phyloP scores from a whole-genome alignment of 208 protist genomes.

The Trypanosomatidae sp. region DNA sequence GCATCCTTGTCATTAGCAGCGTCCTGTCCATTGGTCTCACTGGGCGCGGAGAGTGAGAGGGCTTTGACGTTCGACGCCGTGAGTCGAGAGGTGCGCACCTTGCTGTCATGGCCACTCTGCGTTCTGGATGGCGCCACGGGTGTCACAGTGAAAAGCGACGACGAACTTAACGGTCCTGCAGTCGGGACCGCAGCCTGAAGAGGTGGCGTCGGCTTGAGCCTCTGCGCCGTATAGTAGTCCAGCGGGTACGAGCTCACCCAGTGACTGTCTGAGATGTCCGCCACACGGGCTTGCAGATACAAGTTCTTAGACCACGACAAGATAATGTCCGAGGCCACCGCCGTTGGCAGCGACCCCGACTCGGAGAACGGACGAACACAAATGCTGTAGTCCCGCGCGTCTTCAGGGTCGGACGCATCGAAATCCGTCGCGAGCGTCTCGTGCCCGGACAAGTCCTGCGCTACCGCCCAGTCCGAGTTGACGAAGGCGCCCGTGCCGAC shows the following conservation, averaged over 20 bases:
- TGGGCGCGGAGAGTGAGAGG: neutral
- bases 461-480: constrained; percentile 9
- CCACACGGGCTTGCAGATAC: constrained; percentile 17
- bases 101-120: neutral
- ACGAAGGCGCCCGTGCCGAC: constrained; percentile 10
- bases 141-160: neutral
- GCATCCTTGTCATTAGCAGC: neutral
- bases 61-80: neutral
- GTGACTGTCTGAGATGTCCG: constrained; percentile 2
- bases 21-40: neutral
- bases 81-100: neutral
- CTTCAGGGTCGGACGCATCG: neutral
- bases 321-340: constrained; percentile 19
- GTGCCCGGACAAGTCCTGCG: constrained; percentile 8
- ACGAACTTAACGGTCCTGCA: neutral
- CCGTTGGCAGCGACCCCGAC: neutral
- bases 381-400: constrained; percentile 3
- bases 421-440: constrained; percentile 2
- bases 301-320: constrained; percentile 26
- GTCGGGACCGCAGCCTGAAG: no score
- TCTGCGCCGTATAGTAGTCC: constrained; percentile 4
- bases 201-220: neutral
- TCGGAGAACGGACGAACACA: neutral
- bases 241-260: constrained; percentile 14
- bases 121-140: neutral